Base-by-base conservation (phyloP, 179 eudicot species). In the Vitellaria paradoxa region DNA sequence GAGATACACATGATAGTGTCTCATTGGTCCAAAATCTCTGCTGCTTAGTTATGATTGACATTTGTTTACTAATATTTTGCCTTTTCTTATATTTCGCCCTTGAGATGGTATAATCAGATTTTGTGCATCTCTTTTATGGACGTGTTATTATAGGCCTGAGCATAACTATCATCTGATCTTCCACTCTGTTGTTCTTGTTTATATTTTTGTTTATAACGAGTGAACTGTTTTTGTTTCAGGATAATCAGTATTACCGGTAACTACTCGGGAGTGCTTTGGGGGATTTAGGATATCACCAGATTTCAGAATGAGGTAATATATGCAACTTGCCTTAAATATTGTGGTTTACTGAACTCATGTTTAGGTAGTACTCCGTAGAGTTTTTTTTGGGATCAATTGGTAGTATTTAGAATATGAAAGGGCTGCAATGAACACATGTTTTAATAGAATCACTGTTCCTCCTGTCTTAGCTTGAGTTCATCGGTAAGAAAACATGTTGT, bases 251-350 rank as follows among this genome's bases (percentile, higher is more conserved):
- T 37, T 23, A 64, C 57, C 10, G 61, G 76, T 47, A 55, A 50
- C 75, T 65, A 79, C 72, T 71, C 69, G 55, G 37, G 65, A 56
- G 76, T 81, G 79, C 82, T 62, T 46, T 71, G 74, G 15, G 56
- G 77, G 21, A 70, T 59, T 74, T 77, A 18, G 68, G 74, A 76
- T 76, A 74, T 79, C 72, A 46, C 42, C 77, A 6, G 40, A 68
- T 50, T 76, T 55, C 72, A 81, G 49, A 73, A 86, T 83, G 88
- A 86, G 77, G 88, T 86, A 81, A 76, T 84, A 55, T 20, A 52
- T 53, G 53, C 70, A 10, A 67, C 42, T 23, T 24, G 70, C 47
- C n/a, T 75, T 5, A 47, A 7, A 4, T 47, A 47, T 26, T 75
- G 26, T 74, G 55, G 30, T 50, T 59, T 9, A 59, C 50, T 21